Base-by-base conservation (phyloP, 441 rosid genomes). In the Pelargonium australe region DNA sequence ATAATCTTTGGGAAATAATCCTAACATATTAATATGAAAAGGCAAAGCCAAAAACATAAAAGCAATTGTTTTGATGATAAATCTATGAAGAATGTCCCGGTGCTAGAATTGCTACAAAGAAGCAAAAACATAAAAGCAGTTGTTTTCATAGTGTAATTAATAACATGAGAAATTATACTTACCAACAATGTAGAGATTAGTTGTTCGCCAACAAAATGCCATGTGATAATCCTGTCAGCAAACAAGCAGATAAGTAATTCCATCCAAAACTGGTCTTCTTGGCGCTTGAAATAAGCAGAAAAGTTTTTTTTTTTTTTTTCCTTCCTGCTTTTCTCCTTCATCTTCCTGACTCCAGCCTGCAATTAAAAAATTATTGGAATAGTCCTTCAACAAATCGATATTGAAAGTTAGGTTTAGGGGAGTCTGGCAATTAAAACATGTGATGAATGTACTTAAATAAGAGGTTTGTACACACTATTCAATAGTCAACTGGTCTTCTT, bases 321-420 rank as follows among this genome's bases (percentile, higher is more conserved):
- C 0, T 11, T 49, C 60, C 60, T 5, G 6, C 60, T 53, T 53
- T n/a, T 53, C 23, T 5, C 23, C 60, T 53, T 53, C 60, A 53
- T 53, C 60, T 16, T 17, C 60, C 60, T 53, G 60, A 53, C 17
- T 53, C 60, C 19, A 53, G 60, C 60, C 60, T 53, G 60, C 60
- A 53, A 53, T 53, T 40, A 40, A 40, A 40, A 40, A 40, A 5
- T 14, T n/a, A 53, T 53, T n/a, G 60, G 16, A 14, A n/a, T 53
- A 53, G 60, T 14, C 6, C 23, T 53, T 53, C 7, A 17, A 14
- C 10, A 53, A 53, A 53, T 40, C 9, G 9, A 40, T 40, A 6
- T 6, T 40, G 43, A 40, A 40, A 40, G 10, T 40, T 40, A 40
- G 8, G 43, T 40, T 40, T 40, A 40, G 43, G 43, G 43, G 43